Conservation (phyloP, 352 stramenopile species). For the Globisporangium echinulatum region DNA sequence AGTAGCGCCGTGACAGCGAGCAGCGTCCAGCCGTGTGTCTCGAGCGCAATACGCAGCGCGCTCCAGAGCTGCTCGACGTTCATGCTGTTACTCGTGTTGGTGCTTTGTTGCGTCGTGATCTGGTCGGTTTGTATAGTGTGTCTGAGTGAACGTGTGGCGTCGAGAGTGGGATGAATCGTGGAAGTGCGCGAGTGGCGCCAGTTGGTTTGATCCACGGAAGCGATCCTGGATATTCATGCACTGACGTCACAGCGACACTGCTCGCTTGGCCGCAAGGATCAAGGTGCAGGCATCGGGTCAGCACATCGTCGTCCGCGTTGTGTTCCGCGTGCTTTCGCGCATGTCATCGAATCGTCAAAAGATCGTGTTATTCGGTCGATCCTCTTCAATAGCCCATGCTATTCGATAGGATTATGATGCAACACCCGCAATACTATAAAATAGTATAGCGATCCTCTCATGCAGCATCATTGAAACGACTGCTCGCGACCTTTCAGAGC, state of each 20-base stretch:
- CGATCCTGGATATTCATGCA: background rate
- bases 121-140: background rate
- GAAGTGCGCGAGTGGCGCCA: background rate
- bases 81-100: background rate
- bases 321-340: no score
- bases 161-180: constrained; percentile 5
- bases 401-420: no score
- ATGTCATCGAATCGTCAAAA: no score
- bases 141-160: background rate
- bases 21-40: constrained; percentile 52
- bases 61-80: constrained; percentile 18
- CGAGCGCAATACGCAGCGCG: constrained; percentile 22
- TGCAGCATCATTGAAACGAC: no score
- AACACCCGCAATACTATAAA: no score
- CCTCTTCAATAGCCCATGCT: no score
- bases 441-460: no score
- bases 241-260: background rate
- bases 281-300: no score
- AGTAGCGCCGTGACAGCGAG: constrained; percentile 24
- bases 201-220: background rate
- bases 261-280: no score
- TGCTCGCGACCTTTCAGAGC: no score
- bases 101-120: background rate
- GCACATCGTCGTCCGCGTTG: no score
- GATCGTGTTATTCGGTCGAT: no score